phyloP scores from a whole-genome alignment of 495 filamentous ascomycete genomes.

The Glarea lozoyensis region DNA sequence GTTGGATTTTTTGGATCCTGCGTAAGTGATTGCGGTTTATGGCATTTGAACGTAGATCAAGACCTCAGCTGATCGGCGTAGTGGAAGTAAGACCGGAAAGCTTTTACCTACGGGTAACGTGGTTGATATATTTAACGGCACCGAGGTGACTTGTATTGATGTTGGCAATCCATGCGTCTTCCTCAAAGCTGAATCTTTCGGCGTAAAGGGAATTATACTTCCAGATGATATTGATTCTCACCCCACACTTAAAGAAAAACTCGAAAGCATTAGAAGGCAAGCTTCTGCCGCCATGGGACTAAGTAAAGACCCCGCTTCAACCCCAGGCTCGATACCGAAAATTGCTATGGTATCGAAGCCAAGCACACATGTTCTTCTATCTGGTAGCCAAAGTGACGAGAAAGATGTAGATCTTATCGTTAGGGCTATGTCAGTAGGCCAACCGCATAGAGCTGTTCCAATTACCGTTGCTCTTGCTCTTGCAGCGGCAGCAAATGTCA shows the following conservation, averaged over 20 bases:
- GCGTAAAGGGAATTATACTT: constrained; percentile 36
- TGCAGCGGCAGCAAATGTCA: constrained; percentile 45
- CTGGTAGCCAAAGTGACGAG: constrained; percentile 19
- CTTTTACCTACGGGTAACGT: constrained; percentile 54
- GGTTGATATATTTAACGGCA: constrained; percentile 42
- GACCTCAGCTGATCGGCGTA: constrained; percentile 10
- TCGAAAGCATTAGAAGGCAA: constrained; percentile 53
- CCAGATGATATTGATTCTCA: constrained; percentile 44
- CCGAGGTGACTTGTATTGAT: constrained; percentile 51
- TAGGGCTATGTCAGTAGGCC: constrained; percentile 35
- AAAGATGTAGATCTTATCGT: constrained; percentile 20
- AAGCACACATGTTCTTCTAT: constrained; percentile 19
- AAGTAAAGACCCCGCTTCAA: constrained; percentile 27
- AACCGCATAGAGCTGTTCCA: constrained; percentile 57
- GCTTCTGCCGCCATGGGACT: constrained; percentile 59
- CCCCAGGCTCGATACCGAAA: constrained; percentile 55
- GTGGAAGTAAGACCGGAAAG: constrained; percentile 56
- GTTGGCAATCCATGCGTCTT: constrained; percentile 62
- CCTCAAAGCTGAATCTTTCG: constrained; percentile 43
- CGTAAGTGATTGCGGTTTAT: constrained; percentile 12
- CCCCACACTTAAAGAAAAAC: constrained; percentile 32
- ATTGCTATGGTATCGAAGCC: constrained; percentile 50
- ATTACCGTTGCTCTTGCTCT: constrained; percentile 52
- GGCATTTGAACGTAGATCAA: not conserved
- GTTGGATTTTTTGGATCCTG: constrained; percentile 57